Evolutionary conservation across 2,329 filamentous ascomycete genomes (phyloP).

Genomic region (Xylariaceae sp.): DNA sequence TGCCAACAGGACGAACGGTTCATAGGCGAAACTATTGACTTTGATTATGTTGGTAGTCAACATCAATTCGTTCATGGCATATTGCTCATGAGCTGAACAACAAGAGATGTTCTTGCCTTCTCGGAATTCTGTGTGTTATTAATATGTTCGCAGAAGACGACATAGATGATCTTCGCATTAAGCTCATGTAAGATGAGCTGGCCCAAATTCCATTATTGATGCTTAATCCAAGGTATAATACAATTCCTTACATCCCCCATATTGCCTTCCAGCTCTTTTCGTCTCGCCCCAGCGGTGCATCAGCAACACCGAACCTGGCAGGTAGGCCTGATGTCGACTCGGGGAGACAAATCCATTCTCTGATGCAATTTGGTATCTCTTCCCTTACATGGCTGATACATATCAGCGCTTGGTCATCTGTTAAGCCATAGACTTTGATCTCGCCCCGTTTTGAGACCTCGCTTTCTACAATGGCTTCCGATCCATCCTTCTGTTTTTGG

Average conservation of each 20-base stretch:
- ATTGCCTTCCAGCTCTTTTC: conserved; percentile 60
- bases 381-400: conserved; percentile 88
- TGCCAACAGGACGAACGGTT: no score
- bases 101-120: no score
- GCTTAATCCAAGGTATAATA: background rate
- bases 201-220: background rate
- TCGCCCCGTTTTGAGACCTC: conserved; percentile 39
- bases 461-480: conserved; percentile 41
- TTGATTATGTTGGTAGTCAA: no score
- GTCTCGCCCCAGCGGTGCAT: conserved; percentile 56
- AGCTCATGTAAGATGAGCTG: background rate
- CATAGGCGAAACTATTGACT: no score
- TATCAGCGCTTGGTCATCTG: conserved; percentile 73
- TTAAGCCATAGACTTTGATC: conserved; percentile 58
- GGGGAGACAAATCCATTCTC: conserved; percentile 83
- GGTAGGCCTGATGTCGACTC: conserved; percentile 61
- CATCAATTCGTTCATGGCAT: no score
- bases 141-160: no score
- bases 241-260: conserved; percentile 45
- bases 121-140: no score
- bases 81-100: no score
- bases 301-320: conserved; percentile 62
- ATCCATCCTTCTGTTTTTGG: conserved; percentile 30
- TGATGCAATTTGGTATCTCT: conserved; percentile 79
- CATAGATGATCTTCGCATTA: no score